phyloP scores from a whole-genome alignment of 805 yeast genomes.

The Nakazawaea pomicola region DNA sequence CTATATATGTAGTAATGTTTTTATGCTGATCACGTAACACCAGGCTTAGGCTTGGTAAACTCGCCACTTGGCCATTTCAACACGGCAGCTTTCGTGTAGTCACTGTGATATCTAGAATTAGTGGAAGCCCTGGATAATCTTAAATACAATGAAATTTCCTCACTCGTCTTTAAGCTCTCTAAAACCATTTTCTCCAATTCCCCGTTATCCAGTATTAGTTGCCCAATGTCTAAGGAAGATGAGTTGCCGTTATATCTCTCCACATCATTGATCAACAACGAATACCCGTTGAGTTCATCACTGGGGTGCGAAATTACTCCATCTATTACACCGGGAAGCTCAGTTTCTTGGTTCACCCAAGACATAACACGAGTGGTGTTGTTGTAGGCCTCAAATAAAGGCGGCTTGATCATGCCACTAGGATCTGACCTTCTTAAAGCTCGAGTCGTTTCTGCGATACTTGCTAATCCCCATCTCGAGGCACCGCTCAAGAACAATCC shows the following conservation, averaged over 20 bases:
- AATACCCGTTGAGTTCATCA: slow-evolving; percentile 42
- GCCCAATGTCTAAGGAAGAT: slow-evolving; percentile 36
- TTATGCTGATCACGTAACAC: too few relatives aligned
- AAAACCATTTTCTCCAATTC: slow-evolving; percentile 25
- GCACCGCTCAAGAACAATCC: slow-evolving; percentile 84
- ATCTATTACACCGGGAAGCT: slow-evolving; percentile 16
- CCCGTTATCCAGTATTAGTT: slow-evolving; percentile 26
- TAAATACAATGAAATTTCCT: slow-evolving; percentile 40
- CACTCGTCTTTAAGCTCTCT: slow-evolving; percentile 26
- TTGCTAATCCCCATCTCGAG: slow-evolving; percentile 90
- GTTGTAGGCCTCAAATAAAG: slow-evolving; percentile 34
- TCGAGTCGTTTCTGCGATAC: slow-evolving; percentile 72
- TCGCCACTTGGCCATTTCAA: slow-evolving; percentile 57
- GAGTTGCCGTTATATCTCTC: slow-evolving; percentile 63
- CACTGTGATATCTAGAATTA: slow-evolving; percentile 39
- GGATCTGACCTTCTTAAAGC: slow-evolving; percentile 74
- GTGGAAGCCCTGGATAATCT: slow-evolving; percentile 51
- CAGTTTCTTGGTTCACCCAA: slow-evolving; percentile 27
- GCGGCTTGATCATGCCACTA: slow-evolving; percentile 48
- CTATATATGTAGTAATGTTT: too few relatives aligned
- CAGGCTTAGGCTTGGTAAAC: slow-evolving; percentile 45
- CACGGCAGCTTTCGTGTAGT: slow-evolving; percentile 60
- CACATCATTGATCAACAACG: slow-evolving; percentile 72
- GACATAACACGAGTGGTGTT: slow-evolving; percentile 26
- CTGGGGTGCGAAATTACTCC: slow-evolving; percentile 22